A percentile compares a stretch with the other conserved stretches of the same genome.
These are phyloP conservation scores for Tetragonia tetragonoides DNA, from an alignment of 148 eudicot species.

Conservation along the genomic window DNA sequence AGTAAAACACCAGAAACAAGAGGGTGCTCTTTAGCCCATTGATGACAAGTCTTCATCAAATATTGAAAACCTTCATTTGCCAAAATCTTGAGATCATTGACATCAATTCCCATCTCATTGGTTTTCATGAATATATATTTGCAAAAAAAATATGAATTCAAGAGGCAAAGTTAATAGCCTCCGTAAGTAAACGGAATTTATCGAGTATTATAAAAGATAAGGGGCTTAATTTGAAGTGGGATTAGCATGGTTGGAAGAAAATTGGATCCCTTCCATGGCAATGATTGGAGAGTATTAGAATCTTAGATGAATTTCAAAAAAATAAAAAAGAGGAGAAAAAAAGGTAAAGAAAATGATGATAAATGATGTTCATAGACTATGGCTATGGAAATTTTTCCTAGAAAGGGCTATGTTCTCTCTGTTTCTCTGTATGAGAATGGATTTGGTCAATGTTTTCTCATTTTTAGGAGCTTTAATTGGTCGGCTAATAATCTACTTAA, in stretches of 20 bases:
- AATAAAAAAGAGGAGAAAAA: not conserved
- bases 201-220: not conserved
- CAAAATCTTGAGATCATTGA: slow-evolving; percentile 43
- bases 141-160: slow-evolving; percentile 8
- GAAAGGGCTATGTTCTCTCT: slow-evolving; percentile 7
- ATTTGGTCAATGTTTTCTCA: slow-evolving; percentile 23
- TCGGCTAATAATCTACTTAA: slow-evolving; percentile 22
- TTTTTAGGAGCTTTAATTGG: slow-evolving; percentile 31
- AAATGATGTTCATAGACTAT: slow-evolving; percentile 19
- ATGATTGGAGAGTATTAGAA: not conserved
- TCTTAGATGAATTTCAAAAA: slow-evolving; percentile 3
- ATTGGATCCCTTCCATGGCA: not conserved
- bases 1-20: slow-evolving; percentile 33
- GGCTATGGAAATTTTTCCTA: slow-evolving; percentile 9
- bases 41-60: slow-evolving; percentile 32
- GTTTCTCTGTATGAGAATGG: slow-evolving; percentile 4
- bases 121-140: slow-evolving; percentile 1
- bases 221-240: not conserved
- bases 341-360: not conserved
- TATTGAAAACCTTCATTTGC: slow-evolving; percentile 33
- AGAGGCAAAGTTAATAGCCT: not conserved
- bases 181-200: not conserved
- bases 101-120: slow-evolving; percentile 54
- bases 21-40: slow-evolving; percentile 47
- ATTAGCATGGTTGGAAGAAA: not conserved